Base-by-base conservation (phyloP, 1,139 yeast genomes). In the Lodderomyces oxycetoniae region DNA sequence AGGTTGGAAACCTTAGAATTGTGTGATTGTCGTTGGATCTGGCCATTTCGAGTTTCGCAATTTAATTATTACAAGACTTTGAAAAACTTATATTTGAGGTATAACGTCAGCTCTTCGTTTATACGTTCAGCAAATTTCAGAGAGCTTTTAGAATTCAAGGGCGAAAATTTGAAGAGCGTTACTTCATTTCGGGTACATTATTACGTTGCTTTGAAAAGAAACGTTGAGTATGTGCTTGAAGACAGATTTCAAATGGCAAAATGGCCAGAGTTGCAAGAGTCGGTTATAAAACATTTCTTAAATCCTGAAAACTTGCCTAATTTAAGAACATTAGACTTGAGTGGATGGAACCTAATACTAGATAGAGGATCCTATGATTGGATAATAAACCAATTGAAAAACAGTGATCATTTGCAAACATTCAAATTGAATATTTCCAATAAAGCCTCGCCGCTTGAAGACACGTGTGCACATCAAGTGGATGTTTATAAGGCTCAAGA, bases 1-100 rank as follows among this genome's bases (percentile, higher is more conserved):
- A 29, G 24, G 26, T 30, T 31, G 32, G 34, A 42, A 8, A 39
- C 38, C 9, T 26, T 67, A 11, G 29, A 43, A 3, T 45, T 68
- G 5, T 39, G 46, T 7, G 57, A 67, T 43, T 68, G 74, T 46
- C 56, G 66, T 1, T 68, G 74, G 74, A 70, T 62, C 33, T 67
- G 63, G 33, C 74, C 74, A 1, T 68, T 67, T 39, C 45, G 55
- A 7, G 42, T 64, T 9, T 42, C 55, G 3, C 57, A 55, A 31
- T 67, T 68, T 46, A 65, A 65, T 36, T 40, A 45, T 31, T 48
- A 55, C 30, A 24, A 31, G 10, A 17, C 29, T 4, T 17, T 31
- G 12, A 17, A 17, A 3, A 17, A 24, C 9, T 19, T 31, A 13
- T n/a, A 19, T 13, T 15, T 31, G 3, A n/a, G 16, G 11, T 31